These are phyloP conservation scores for Themeda triandra DNA, from an alignment of 176 grass and related monocot species.

Conservation along the genomic window DNA sequence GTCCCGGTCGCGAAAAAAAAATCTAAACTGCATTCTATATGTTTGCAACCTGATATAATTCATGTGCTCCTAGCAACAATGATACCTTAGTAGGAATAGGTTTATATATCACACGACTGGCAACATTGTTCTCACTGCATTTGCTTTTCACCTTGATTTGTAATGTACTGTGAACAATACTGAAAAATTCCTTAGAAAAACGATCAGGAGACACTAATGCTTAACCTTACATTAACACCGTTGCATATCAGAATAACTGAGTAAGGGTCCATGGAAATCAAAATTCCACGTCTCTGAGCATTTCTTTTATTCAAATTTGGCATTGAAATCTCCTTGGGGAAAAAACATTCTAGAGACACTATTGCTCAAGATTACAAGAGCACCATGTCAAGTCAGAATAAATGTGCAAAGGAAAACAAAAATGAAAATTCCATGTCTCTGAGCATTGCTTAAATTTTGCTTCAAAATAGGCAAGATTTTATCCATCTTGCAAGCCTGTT, in stretches of 20 bases:
- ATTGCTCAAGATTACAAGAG: neutral
- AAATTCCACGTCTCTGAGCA: neutral
- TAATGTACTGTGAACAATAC: neutral
- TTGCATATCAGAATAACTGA: neutral
- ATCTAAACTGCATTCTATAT: neutral
- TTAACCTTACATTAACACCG: neutral
- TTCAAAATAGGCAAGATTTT: constrained; percentile 4
- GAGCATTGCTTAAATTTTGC: neutral
- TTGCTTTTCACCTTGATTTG: neutral
- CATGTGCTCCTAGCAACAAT: constrained; percentile 13
- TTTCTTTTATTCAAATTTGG: neutral
- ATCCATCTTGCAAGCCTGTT: neutral
- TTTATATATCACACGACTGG: neutral
- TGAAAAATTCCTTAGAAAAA: neutral
- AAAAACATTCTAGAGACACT: neutral
- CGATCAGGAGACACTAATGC: neutral
- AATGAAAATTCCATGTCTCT: neutral
- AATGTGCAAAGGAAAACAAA: neutral
- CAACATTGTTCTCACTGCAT: neutral
- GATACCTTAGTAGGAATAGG: constrained; percentile 1
- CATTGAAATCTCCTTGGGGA: neutral
- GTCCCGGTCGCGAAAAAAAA: no score
- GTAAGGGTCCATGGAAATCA: neutral
- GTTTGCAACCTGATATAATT: neutral
- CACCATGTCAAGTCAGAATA: neutral